Percentiles rank a stretch among this genome's conserved stretches.
Conservation (phyloP, 2,329 filamentous ascomycete genomes). For the Diaporthe humulicola region DNA sequence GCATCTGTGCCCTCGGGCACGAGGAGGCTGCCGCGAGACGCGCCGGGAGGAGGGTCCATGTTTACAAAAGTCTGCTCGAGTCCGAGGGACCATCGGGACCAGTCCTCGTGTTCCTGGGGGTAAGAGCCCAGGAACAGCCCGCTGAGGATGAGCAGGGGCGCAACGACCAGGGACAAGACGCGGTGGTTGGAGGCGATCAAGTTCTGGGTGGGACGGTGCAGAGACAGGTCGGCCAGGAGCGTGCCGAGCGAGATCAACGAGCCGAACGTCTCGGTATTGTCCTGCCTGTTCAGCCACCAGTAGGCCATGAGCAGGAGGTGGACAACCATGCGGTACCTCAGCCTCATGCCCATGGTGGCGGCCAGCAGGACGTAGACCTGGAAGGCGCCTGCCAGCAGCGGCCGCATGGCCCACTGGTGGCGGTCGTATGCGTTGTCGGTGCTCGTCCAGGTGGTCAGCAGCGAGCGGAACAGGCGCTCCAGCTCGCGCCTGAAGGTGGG, state of each 20-base stretch:
- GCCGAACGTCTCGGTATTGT: conserved; percentile 66
- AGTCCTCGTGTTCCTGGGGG: conserved; percentile 64
- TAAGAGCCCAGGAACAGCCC: conserved; percentile 63
- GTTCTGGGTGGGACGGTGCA: conserved; percentile 58
- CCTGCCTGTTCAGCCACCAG: conserved; percentile 60
- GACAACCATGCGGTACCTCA: conserved; percentile 59
- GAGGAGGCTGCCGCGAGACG: conserved; percentile 59
- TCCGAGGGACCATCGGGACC: conserved; percentile 58
- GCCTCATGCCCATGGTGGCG: conserved; percentile 61
- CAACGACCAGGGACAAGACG: conserved; percentile 49
- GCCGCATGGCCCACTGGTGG: conserved; percentile 67
- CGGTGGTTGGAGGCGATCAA: conserved; percentile 58
- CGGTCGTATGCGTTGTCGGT: conserved; percentile 65
- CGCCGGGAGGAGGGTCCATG: conserved; percentile 51
- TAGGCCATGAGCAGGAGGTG: conserved; percentile 61
- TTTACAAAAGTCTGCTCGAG: conserved; percentile 43
- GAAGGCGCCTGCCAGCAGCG: conserved; percentile 63
- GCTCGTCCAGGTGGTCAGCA: conserved; percentile 63
- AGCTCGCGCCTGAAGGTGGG: conserved; percentile 60
- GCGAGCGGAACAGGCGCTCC: conserved; percentile 57
- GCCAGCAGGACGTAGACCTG: conserved; percentile 62
- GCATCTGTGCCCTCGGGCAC: conserved; percentile 54
- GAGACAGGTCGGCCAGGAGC: conserved; percentile 63
- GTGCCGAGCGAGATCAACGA: conserved; percentile 65
- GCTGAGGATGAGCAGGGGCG: conserved; percentile 52